A percentile compares a stretch with the other conserved stretches of the same genome.
These are phyloP conservation scores for Suillus subaureus DNA, from an alignment of 768 basidiomycete species.

Conservation along the genomic window DNA sequence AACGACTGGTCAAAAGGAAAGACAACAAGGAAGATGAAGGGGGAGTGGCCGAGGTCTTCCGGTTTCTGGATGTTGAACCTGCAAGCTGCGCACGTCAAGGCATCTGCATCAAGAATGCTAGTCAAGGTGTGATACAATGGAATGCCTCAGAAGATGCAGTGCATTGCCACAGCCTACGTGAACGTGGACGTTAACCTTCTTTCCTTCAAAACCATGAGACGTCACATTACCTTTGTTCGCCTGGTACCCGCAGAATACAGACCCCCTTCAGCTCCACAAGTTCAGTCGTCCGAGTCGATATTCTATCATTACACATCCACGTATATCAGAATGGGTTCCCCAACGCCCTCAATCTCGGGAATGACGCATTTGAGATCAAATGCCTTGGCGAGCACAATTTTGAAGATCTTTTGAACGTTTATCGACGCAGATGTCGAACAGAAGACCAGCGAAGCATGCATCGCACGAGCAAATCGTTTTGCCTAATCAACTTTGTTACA, in stretches of 20 bases:
- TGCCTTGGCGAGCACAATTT: slow-evolving; percentile 95
- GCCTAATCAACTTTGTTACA: slow-evolving; percentile 53
- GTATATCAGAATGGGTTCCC: slow-evolving; percentile 94
- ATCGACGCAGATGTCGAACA: slow-evolving; percentile 98
- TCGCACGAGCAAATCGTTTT: slow-evolving; percentile 96
- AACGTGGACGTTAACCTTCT: background rate
- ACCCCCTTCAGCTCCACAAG: background rate
- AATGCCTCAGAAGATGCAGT: slow-evolving; percentile 17
- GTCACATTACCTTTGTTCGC: slow-evolving; percentile 1
- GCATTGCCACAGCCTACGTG: slow-evolving; percentile 2
- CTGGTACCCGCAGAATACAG: background rate
- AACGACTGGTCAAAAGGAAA: slow-evolving; percentile 27
- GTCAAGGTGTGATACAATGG: slow-evolving; percentile 21
- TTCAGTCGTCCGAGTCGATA: slow-evolving; percentile 12
- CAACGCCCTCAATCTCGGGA: slow-evolving; percentile 95
- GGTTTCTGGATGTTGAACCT: background rate
- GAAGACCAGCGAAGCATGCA: slow-evolving; percentile 99
- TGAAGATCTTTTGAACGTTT: slow-evolving; percentile 99
- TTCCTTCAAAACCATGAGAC: background rate
- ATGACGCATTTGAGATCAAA: slow-evolving; percentile 99
- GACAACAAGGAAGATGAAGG: slow-evolving; percentile 1
- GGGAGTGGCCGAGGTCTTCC: background rate
- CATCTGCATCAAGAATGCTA: slow-evolving; percentile 11
- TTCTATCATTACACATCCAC: slow-evolving; percentile 57
- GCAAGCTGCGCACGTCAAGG: slow-evolving; percentile 6